Evolutionary conservation across 1,139 yeast species (phyloP), one percentile per base, ranked within the genome.

Genomic region (Martiniozyma asiatica): DNA sequence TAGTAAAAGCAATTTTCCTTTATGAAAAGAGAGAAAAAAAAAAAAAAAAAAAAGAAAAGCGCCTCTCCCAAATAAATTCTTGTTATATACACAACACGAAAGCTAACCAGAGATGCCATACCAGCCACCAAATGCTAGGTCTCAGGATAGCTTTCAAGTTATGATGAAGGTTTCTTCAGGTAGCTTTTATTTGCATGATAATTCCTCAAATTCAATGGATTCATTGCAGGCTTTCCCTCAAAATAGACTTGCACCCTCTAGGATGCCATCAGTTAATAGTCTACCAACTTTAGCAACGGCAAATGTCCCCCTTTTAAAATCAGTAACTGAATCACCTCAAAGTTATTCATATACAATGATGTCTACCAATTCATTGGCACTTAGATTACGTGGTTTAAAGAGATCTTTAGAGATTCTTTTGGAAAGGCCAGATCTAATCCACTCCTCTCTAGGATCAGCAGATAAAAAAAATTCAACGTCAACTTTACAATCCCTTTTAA

Each of bases 311-410:
- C 30, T 39, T 14, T 14, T 31, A 3, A 34, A 61, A 42, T 79
- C 78, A 47, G 84, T 93, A 5, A 71, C 75, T 14, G 89, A 79
- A 47, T 78, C 92, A 8, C 69, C 92, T 2, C 89, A 80, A 48
- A 79, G 94, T 3, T 82, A 79, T 47, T 80, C 93, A 0, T 82
- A 81, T 51, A 85, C 92, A 5, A 82, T 79, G 37, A 59, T 80
- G 34, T 76, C 92, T 4, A 89, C 85, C 14, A 78, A 79, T 45
- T 77, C 93, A 2, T 55, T 82, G 35, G 82, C 92, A 0, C 68
- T 81, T 32, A 59, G 94, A 34, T 57, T 82, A 37, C 75, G 76
- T 36, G 85, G 81, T 13, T 59, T 82, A 44, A 79, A 75, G 45
- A 58, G 93, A 39, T 77, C 92, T 6, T 55, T 82, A 30, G 84